Evolutionary conservation across 805 yeast genomes (phyloP).

Genomic region (Cyberlindnera amylophila): DNA sequence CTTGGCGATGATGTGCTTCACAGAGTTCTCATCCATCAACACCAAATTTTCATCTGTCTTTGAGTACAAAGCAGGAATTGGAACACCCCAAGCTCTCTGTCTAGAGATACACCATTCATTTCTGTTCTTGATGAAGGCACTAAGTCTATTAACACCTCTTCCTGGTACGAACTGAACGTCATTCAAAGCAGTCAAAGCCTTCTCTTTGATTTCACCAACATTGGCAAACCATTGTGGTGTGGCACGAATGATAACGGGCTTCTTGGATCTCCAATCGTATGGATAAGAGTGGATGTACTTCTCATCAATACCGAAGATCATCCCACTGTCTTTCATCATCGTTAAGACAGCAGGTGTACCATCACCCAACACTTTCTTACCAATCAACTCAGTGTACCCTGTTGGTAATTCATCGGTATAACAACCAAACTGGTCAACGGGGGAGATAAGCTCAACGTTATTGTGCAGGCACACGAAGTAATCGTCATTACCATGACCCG

Average conservation of each 20-base stretch:
- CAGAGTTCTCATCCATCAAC: conserved; percentile 51
- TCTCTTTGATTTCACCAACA: conserved; percentile 64
- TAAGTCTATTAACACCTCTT: conserved; percentile 64
- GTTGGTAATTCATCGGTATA: conserved; percentile 51
- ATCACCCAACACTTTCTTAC: conserved; percentile 56
- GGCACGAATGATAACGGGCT: conserved; percentile 90
- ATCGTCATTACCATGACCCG: conserved; percentile 97
- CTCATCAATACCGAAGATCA: conserved; percentile 46
- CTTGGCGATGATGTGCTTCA: conserved; percentile 52
- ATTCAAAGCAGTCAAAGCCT: conserved; percentile 56
- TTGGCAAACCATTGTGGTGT: conserved; percentile 98
- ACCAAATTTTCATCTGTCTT: conserved; percentile 55
- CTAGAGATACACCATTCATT: conserved; percentile 98
- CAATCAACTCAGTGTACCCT: conserved; percentile 45
- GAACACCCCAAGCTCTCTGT: conserved; percentile 97
- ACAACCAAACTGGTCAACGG: conserved; percentile 74
- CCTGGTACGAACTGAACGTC: conserved; percentile 71
- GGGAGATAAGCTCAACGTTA: conserved; percentile 60
- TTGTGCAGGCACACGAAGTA: conserved; percentile 62
- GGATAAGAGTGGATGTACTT: conserved; percentile 82
- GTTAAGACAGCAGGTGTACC: conserved; percentile 49
- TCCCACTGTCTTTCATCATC: conserved; percentile 37
- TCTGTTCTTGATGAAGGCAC: conserved; percentile 70
- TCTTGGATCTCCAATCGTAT: conserved; percentile 95
- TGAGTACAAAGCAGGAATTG: conserved; percentile 81